Base-by-base conservation (phyloP, 495 filamentous ascomycete species). In the Bombardia bombarda region DNA sequence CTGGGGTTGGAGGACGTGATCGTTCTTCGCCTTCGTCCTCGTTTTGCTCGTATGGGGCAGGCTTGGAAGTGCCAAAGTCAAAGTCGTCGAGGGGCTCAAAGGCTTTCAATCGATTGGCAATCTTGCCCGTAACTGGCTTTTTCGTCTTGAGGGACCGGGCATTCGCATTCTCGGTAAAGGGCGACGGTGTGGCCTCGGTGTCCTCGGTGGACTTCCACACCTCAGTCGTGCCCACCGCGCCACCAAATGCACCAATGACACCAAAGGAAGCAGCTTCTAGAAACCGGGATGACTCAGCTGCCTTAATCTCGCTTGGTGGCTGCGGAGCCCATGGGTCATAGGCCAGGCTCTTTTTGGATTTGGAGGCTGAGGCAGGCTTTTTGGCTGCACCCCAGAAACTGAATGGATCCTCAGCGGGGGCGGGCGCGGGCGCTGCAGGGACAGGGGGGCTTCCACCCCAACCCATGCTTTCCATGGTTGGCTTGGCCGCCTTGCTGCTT, bases 71-170 rank as follows among this genome's bases (percentile, higher is more conserved):
- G 40, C 41, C 40, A 67, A 72, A 47, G 40, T 43, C 40, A 67
- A 72, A 47, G 61, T 72, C 50, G 73, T 67, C 55, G 38, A 56
- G 46, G 32, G 64, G 52, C 58, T 77, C 70, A 52, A 75, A 78
- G 25, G 74, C 68, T 53, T 63, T 69, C 26, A 76, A 61, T 42
- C 64, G 65, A 33, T 75, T 69, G 32, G 72, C 65, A 58, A 78
- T 66, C 56, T 72, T 78, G 38, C 66, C 60, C 34, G 58, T 53
- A 32, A 67, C 63, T 22, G 66, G 55, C 57, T 70, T 74, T 46
- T 62, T 62, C 24, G 52, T 53, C 49, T 65, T 67, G 9, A 13
- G 13, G 9, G 26, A 28, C 26, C 9, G 26, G 2, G 9, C 13
- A 36, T 47, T 63, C 43, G 59, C 54, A 53, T 60, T 60, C 19